Conservation (phyloP, 768 basidiomycete species). For the Daedaleopsis sinensis region DNA sequence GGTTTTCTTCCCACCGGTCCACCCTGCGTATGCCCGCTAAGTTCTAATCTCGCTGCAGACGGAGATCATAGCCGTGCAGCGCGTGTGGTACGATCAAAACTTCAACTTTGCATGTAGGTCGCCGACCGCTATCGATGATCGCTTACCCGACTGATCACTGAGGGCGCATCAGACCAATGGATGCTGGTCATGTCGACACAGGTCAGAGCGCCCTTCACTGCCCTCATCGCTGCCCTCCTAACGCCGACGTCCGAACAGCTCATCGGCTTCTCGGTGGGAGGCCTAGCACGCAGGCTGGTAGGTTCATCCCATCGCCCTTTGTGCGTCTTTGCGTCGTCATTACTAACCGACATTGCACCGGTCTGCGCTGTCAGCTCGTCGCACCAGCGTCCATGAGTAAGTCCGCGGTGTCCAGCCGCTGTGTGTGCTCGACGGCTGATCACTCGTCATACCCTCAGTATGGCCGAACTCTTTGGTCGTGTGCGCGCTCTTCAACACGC, state of each 20-base stretch:
- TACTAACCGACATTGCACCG: slow-evolving; percentile 7
- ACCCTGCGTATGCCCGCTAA: neutral
- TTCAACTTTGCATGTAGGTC: slow-evolving; percentile 60
- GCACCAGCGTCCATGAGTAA: slow-evolving; percentile 34
- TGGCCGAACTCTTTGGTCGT: slow-evolving; percentile 76
- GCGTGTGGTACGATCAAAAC: slow-evolving; percentile 68
- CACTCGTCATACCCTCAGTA: slow-evolving; percentile 40
- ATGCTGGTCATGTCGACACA: slow-evolving; percentile 34
- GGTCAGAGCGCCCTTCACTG: slow-evolving; percentile 11
- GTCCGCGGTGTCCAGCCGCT: neutral
- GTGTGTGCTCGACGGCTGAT: neutral
- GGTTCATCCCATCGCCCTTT: slow-evolving; percentile 3
- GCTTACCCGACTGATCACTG: neutral
- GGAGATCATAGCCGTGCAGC: slow-evolving; percentile 76
- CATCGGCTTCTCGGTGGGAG: slow-evolving; percentile 36
- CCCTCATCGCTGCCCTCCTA: neutral
- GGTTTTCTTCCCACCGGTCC: slow-evolving; percentile 11
- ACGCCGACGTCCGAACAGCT: slow-evolving; percentile 14
- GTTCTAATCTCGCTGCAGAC: slow-evolving; percentile 36
- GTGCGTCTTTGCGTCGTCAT: slow-evolving; percentile 21
- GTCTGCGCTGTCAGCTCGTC: slow-evolving; percentile 13
- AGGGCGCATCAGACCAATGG: slow-evolving; percentile 27
- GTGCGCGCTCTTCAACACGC: slow-evolving; percentile 74
- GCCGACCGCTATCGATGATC: neutral
- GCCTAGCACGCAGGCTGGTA: slow-evolving; percentile 38